Base-by-base conservation (phyloP, 768 basidiomycete species). In the Gloeopeniophorella convolvens region DNA sequence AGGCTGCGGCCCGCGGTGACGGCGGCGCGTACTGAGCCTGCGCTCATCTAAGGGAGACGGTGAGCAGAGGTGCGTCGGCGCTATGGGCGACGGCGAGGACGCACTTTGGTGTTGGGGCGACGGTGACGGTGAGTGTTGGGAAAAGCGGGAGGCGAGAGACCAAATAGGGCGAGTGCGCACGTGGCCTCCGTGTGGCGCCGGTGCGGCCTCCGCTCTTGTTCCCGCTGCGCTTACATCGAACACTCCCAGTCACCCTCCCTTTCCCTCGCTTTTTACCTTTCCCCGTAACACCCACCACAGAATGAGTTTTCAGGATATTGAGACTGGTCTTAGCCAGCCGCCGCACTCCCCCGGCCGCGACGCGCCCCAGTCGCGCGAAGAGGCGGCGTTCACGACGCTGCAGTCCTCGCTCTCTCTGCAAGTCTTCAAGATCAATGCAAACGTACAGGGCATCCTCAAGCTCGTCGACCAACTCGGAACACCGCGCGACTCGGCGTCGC, bases 391-490 rank as follows among this genome's bases (percentile, higher is more conserved):
- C 66, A 69, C 76, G 9, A 74, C 72, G 27, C 70, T 94, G 13
- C 91, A 92, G 63, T 81, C 79, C 3, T 89, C 89, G 12, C 68
- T 92, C 52, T 86, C 86, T 1, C 75, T 98, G 5, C 94, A 98
- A 66, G 90, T 95, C 50, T 97, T 98, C 84, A 98, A 98, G 79
- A 92, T 98, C 72, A 94, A 95, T 61, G 80, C 89, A 51, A 99
- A 99, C 68, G 92, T 97, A 3, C 90, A 95, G 62, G 95, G 89
- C 13, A 94, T 99, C 42, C 67, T 91, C 60, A 90, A 89, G 68
- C 76, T 93, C n/a, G 90, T 98, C n/a, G 93, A 98, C 63, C 89
- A 94, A 66, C 78, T 99, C 1, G 95, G 95, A 4, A 90, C 86
- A 0, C 71, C 71, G 27, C 81, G 82, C 61, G 94, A 98, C 65